Percentiles rank a stretch among this genome's conserved stretches.
Evolutionary conservation across 2,329 filamentous ascomycete genomes (phyloP).

Genomic region (Alternaria tenuissima): DNA sequence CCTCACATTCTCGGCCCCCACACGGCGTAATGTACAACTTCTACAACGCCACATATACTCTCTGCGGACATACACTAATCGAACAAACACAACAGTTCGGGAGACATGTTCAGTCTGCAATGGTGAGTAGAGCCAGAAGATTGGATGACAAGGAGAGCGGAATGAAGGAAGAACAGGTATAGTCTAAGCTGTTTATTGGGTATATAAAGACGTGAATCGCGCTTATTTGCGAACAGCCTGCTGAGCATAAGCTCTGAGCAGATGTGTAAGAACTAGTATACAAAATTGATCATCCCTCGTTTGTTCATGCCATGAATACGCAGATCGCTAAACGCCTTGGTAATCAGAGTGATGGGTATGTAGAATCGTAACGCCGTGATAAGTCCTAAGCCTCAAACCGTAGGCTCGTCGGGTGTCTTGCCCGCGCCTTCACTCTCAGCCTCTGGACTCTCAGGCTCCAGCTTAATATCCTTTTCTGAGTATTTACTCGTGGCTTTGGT

Average conservation of each 20-base stretch:
- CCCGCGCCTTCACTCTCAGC: constrained; percentile 19
- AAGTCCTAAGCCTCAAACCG: background rate
- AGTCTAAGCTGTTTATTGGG: background rate
- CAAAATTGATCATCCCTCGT: constrained; percentile 8
- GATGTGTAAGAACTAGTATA: background rate
- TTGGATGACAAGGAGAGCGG: background rate
- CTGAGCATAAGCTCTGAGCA: background rate
- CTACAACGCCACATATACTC: background rate
- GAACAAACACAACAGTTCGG: background rate
- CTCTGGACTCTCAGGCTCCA: constrained; percentile 15
- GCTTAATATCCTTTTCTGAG: constrained; percentile 6
- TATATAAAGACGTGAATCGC: background rate
- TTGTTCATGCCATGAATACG: constrained; percentile 7
- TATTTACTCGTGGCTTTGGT: background rate
- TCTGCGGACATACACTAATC: background rate
- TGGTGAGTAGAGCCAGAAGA: background rate
- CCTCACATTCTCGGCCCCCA: background rate
- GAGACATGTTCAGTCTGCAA: background rate
- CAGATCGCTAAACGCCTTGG: constrained; percentile 8
- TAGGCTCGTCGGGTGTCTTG: constrained; percentile 25
- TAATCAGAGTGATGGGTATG: background rate
- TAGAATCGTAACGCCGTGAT: constrained; percentile 5
- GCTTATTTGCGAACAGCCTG: background rate
- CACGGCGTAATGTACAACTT: background rate
- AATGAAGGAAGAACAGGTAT: background rate